Percentiles rank a stretch among this genome's conserved stretches.
phyloP scores from a whole-genome alignment of 2,329 filamentous ascomycete species.

The Aspergillus niger region DNA sequence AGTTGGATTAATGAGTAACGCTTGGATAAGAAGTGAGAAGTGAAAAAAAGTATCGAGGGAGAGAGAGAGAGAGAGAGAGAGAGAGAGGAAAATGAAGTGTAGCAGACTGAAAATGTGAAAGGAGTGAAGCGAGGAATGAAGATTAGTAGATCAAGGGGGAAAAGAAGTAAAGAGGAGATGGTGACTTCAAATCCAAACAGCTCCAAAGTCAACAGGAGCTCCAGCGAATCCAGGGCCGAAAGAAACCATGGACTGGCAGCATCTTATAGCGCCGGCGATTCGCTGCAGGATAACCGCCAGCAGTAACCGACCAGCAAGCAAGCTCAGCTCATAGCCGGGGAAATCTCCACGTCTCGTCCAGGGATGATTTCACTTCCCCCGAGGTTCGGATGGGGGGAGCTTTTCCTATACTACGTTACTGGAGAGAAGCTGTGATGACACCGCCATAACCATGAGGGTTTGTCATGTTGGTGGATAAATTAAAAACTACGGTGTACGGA shows the following conservation, averaged over 20 bases:
- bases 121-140: background rate
- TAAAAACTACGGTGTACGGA: background rate
- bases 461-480: background rate
- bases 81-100: background rate
- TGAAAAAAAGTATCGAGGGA: background rate
- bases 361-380: constrained; percentile 26
- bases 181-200: background rate
- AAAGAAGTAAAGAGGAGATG: constrained; percentile 8
- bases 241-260: background rate
- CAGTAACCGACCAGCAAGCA: constrained; percentile 2
- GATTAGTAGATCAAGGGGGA: background rate
- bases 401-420: background rate
- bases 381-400: constrained; percentile 21
- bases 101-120: too few relatives aligned
- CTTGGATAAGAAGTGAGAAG: background rate
- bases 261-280: background rate
- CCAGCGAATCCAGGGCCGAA: background rate
- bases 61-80: background rate
- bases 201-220: background rate
- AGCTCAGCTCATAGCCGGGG: constrained; percentile 21
- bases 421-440: background rate
- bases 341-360: constrained; percentile 12
- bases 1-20: background rate
- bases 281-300: background rate
- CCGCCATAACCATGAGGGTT: background rate